A percentile compares a stretch with the other conserved stretches of the same genome.
Conservation (phyloP, 2,329 filamentous ascomycete genomes). For the Sclerotiophoma versabilis region DNA sequence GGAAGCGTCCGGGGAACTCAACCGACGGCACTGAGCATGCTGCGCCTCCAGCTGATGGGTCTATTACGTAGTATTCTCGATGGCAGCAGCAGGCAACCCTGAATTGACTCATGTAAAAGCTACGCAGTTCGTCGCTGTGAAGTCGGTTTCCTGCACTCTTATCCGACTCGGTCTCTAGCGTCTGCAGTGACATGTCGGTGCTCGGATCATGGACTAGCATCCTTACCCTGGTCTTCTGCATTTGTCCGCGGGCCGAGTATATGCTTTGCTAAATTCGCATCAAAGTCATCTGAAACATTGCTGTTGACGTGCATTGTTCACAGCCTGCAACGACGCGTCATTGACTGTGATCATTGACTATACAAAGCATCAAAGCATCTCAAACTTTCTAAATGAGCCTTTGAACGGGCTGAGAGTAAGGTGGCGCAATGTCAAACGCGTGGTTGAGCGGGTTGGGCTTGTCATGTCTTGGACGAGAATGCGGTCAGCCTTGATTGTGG, state of each 20-base stretch:
- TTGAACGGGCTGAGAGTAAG: background rate
- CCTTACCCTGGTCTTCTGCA: background rate
- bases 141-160: slow-evolving; percentile 13
- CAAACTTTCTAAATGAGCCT: background rate
- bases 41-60: slow-evolving; percentile 23
- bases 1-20: slow-evolving; percentile 22
- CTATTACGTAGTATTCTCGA: slow-evolving; percentile 7
- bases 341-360: background rate
- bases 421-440: slow-evolving; percentile 3
- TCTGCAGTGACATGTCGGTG: background rate
- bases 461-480: background rate
- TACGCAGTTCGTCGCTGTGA: background rate
- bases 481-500: background rate
- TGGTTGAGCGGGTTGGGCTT: background rate
- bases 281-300: slow-evolving; percentile 16
- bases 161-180: background rate
- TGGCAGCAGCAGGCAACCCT: background rate
- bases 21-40: slow-evolving; percentile 34
- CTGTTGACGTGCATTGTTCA: background rate
- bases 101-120: background rate
- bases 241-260: slow-evolving; percentile 9
- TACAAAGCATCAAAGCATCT: background rate
- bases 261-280: background rate
- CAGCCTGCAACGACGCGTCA: background rate
- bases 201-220: background rate